Conservation (phyloP, 2,329 filamentous ascomycete genomes). For the Pseudocercospora cruenta region DNA sequence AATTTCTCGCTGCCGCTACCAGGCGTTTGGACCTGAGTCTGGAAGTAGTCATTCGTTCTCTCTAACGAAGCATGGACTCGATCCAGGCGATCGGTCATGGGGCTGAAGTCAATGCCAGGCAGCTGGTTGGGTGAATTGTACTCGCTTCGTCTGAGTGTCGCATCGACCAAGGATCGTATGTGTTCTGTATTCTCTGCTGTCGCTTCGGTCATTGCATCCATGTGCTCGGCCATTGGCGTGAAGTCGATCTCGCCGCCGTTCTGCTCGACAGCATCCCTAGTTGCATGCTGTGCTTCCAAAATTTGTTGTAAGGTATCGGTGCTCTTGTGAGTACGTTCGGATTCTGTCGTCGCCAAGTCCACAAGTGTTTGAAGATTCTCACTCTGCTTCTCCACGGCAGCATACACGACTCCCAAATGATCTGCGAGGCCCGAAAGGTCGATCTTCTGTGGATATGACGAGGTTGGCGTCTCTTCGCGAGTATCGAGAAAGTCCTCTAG, state of each 20-base stretch:
- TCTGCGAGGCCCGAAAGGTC: constrained; percentile 19
- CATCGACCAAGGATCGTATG: constrained; percentile 22
- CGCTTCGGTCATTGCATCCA: constrained; percentile 28
- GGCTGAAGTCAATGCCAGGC: constrained; percentile 28
- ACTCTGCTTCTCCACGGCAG: constrained; percentile 15
- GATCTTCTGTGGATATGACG: constrained; percentile 13
- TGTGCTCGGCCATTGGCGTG: constrained; percentile 26
- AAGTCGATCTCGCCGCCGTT: constrained; percentile 27
- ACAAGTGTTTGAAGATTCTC: constrained; percentile 21
- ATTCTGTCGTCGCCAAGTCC: constrained; percentile 4
- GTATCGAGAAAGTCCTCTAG: constrained; percentile 31
- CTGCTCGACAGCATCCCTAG: constrained; percentile 19
- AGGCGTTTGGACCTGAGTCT: constrained; percentile 5
- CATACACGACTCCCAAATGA: constrained; percentile 17
- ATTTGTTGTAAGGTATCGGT: constrained; percentile 18
- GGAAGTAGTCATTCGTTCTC: constrained; percentile 15
- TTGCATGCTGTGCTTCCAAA: constrained; percentile 29
- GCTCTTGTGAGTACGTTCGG: constrained; percentile 4
- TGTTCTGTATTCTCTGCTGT: constrained; percentile 28
- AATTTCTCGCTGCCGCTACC: constrained; percentile 33
- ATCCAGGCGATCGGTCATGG: constrained; percentile 32
- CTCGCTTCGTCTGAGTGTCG: constrained; percentile 9
- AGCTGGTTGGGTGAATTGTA: constrained; percentile 10
- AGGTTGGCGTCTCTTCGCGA: constrained; percentile 2
- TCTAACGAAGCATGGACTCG: constrained; percentile 29